These are phyloP conservation scores for Spiromastix sp. DNA, from an alignment of 2,329 filamentous ascomycete species.

Conservation along the genomic window DNA sequence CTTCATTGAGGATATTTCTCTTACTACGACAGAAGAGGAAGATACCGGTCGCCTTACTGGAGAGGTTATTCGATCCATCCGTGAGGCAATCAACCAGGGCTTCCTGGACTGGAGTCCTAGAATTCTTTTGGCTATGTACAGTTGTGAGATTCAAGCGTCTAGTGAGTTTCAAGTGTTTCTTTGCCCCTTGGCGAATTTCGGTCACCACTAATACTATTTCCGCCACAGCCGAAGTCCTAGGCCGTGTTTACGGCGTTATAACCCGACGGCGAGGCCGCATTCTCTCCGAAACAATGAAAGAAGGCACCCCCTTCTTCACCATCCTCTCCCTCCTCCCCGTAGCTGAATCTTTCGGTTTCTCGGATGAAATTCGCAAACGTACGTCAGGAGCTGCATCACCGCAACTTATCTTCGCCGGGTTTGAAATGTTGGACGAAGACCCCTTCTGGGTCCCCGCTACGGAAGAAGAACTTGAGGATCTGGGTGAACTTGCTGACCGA, in stretches of 20 bases:
- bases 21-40: conserved; percentile 45
- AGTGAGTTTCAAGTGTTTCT: conserved; percentile 44
- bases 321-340: conserved; percentile 82
- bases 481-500: conserved; percentile 83
- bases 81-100: conserved; percentile 69
- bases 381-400: conserved; percentile 84
- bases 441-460: conserved; percentile 97
- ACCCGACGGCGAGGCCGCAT: conserved; percentile 85
- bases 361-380: conserved; percentile 90
- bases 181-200: neutral
- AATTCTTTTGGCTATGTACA: conserved; percentile 96
- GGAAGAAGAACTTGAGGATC: conserved; percentile 90
- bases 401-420: conserved; percentile 87
- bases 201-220: conserved; percentile 13
- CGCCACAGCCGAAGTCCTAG: conserved; percentile 69
- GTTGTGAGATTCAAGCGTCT: conserved; percentile 91
- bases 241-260: conserved; percentile 94
- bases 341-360: conserved; percentile 90
- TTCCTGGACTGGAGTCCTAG: conserved; percentile 95
- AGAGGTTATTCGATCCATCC: conserved; percentile 83
- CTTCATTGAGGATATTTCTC: conserved; percentile 68
- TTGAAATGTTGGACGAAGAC: conserved; percentile 87
- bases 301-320: conserved; percentile 93
- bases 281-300: conserved; percentile 81
- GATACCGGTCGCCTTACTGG: conserved; percentile 74